Conservation (phyloP, 2,329 filamentous ascomycete genomes). For the Metarhizium anisopliae region DNA sequence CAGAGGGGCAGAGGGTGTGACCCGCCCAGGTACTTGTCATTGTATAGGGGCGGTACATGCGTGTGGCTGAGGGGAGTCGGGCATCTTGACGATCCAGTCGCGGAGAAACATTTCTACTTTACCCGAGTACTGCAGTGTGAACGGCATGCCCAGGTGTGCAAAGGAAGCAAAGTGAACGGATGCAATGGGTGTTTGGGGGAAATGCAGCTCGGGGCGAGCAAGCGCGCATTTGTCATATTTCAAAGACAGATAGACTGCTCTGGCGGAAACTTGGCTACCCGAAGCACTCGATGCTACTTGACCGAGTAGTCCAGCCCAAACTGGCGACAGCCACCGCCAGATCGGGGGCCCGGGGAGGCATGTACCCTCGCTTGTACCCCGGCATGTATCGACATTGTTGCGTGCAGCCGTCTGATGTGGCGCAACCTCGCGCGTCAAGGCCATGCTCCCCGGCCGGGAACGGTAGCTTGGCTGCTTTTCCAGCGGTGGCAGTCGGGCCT, state of each 20-base stretch:
- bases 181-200: too few species aligned
- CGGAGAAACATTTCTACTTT: background rate
- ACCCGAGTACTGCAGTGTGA: background rate
- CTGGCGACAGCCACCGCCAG: background rate
- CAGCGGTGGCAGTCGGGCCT: background rate
- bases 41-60: background rate
- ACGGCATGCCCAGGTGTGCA: background rate
- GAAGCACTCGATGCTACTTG: too few species aligned
- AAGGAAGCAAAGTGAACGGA: too few species aligned
- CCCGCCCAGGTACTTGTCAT: background rate
- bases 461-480: background rate
- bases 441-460: slow-evolving; percentile 4
- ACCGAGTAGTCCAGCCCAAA: background rate
- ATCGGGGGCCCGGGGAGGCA: background rate
- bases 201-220: too few species aligned
- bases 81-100: background rate
- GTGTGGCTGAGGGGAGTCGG: background rate
- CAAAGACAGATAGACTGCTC: too few species aligned
- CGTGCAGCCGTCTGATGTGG: slow-evolving; percentile 7
- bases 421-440: slow-evolving; percentile 10
- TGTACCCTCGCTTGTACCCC: background rate
- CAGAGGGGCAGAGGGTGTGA: slow-evolving; percentile 1
- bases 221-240: too few species aligned
- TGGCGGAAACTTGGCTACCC: too few species aligned
- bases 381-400: background rate